Conservation (phyloP, 495 filamentous ascomycete genomes). For the Collariella sp. region DNA sequence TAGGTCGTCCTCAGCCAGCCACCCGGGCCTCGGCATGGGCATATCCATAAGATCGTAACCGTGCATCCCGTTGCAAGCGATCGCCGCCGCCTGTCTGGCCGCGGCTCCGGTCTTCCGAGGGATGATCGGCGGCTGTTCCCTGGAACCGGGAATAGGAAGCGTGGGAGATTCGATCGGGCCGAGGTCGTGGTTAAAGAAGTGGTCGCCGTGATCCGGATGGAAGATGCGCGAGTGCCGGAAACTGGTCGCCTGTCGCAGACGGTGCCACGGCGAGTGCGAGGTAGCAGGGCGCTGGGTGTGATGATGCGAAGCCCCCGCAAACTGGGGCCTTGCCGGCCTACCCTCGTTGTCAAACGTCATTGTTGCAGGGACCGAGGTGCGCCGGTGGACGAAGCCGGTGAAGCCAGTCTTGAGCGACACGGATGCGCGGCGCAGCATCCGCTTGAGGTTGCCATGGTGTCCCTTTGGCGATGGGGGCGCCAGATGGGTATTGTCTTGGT, state of each 20-base stretch:
- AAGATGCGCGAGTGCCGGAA: slow-evolving; percentile 39
- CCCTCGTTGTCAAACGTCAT: slow-evolving; percentile 24
- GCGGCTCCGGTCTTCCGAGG: slow-evolving; percentile 53
- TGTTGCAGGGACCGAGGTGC: slow-evolving; percentile 38
- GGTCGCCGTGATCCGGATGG: slow-evolving; percentile 27
- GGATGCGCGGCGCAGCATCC: slow-evolving; percentile 44
- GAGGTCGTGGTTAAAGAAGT: slow-evolving; percentile 26
- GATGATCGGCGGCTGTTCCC: slow-evolving; percentile 44
- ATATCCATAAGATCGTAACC: slow-evolving; percentile 49
- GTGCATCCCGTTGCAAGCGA: slow-evolving; percentile 41
- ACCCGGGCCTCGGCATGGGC: slow-evolving; percentile 22
- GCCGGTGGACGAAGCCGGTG: slow-evolving; percentile 38
- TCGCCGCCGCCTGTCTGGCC: slow-evolving; percentile 61
- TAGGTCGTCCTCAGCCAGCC: slow-evolving; percentile 31
- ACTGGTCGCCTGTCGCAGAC: slow-evolving; percentile 41
- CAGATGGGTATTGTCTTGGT: slow-evolving; percentile 8
- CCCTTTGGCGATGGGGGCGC: slow-evolving; percentile 12
- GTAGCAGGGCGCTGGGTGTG: slow-evolving; percentile 30
- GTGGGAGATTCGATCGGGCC: slow-evolving; percentile 29
- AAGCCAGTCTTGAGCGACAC: slow-evolving; percentile 34
- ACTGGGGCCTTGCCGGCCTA: slow-evolving; percentile 16
- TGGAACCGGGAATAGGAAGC: slow-evolving; percentile 40
- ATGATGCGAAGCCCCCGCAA: slow-evolving; percentile 14
- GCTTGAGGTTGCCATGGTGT: slow-evolving; percentile 28
- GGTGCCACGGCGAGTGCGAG: slow-evolving; percentile 40